A percentile compares a stretch with the other conserved stretches of the same genome.
These are phyloP conservation scores for Populus hybrid DNA, from an alignment of 441 rosid species.

Conservation along the genomic window DNA sequence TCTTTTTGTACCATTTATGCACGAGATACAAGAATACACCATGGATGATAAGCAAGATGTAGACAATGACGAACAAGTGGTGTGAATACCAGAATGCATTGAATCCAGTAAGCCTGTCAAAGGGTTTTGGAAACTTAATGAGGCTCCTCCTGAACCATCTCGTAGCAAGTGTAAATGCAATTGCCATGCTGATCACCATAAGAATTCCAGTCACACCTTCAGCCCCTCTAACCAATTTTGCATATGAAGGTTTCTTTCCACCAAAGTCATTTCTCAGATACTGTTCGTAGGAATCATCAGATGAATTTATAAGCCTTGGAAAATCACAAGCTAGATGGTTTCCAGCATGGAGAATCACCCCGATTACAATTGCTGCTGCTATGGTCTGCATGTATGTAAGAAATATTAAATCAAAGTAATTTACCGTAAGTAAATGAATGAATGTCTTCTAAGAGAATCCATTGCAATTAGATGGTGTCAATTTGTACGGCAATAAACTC, in stretches of 20 bases:
- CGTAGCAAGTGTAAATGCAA: slow-evolving; percentile 79
- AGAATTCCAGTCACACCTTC: slow-evolving; percentile 82
- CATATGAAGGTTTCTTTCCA: slow-evolving; percentile 56
- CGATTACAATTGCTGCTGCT: slow-evolving; percentile 74
- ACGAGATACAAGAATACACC: slow-evolving; percentile 73
- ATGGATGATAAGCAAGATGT: slow-evolving; percentile 71
- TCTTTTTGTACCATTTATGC: slow-evolving; percentile 69
- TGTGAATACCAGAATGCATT: slow-evolving; percentile 99
- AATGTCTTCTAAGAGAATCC: no score
- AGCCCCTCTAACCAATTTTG: slow-evolving; percentile 49
- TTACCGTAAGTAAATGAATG: not conserved
- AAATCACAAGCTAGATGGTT: slow-evolving; percentile 88
- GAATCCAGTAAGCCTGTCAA: slow-evolving; percentile 86
- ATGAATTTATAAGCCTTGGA: slow-evolving; percentile 58
- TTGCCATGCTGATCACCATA: slow-evolving; percentile 68
- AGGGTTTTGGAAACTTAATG: slow-evolving; percentile 75
- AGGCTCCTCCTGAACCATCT: slow-evolving; percentile 64
- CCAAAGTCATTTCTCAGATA: slow-evolving; percentile 45
- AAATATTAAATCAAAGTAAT: not conserved
- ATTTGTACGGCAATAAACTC: not conserved
- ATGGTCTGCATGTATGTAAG: slow-evolving; percentile 55
- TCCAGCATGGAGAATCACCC: slow-evolving; percentile 82
- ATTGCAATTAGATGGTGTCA: not conserved
- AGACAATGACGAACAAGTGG: slow-evolving; percentile 80
- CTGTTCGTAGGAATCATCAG: slow-evolving; percentile 26